Base-by-base conservation (phyloP, 768 basidiomycete species). In the Suillus brevipes region DNA sequence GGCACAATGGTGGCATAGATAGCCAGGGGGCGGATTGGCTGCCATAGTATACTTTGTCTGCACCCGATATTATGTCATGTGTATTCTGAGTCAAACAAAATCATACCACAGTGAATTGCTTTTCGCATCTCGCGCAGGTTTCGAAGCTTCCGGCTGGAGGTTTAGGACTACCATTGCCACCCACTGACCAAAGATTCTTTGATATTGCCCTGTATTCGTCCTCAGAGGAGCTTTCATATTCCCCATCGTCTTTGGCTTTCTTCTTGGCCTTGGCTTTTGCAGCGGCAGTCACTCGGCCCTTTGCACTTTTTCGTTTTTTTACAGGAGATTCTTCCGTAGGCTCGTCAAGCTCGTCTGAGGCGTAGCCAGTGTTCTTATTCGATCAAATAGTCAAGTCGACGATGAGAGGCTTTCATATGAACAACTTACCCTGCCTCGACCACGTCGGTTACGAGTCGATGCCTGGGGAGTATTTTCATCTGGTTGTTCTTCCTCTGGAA, bases 1-100 rank as follows among this genome's bases (percentile, higher is more conserved):
- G 2, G 90, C 87, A 75, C 97, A 99, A 10, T 80, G 77, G 69
- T 94, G 89, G 73, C 97, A 99, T 25, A 99, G 84, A 68, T 84
- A 94, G 1, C 94, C 94, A 0, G 87, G 85, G 1, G 87, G 86
- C 0, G 87, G 83, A 52, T 84, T 84, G 8, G 88, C 87, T 7
- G 92, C 85, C 68, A 92, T 79, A 0, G 96, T 97, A 72, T 97
- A 98, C 71, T 87, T 89, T 2, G 92, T 95, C 95, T 96, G 50
- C 25, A 20, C 2, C 5, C 43, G 28, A 40, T 52, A 42, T 34
- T 20, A 45, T 4, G 6, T 20, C 28, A 28, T 31, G 8, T 13
- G 4, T 59, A 12, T 59, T 59, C 9, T 6, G 16, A 59, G 31
- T 8, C 42, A 45, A n/a, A 59, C 7, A 64, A 40, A 60, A 13